Percentiles rank a stretch among this genome's conserved stretches.
Evolutionary conservation across 768 basidiomycete species (phyloP).

Genomic region (Kwoniella europaea): DNA sequence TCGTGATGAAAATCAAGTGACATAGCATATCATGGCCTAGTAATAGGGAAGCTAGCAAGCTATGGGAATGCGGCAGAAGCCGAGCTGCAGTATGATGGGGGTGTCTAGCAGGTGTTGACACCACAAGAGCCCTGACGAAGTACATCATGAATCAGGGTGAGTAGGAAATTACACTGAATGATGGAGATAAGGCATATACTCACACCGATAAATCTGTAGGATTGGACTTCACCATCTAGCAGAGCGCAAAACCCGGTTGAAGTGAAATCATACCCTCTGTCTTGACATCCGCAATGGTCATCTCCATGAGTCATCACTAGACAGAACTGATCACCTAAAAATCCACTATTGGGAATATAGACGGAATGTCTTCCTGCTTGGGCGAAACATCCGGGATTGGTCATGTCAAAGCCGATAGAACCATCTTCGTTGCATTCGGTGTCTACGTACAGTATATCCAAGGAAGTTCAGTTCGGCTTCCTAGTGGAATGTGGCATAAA

Average conservation of each 20-base stretch:
- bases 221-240: conserved; percentile 4
- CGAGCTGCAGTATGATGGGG: background rate
- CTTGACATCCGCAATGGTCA: conserved; percentile 7
- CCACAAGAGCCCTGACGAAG: conserved; percentile 1
- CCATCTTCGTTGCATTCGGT: conserved; percentile 22
- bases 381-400: conserved; percentile 19
- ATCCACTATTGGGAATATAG: conserved; percentile 18
- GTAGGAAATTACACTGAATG: background rate
- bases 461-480: background rate
- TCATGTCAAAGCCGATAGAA: conserved; percentile 23
- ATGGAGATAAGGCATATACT: background rate
- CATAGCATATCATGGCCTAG: too few species aligned
- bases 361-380: conserved; percentile 5
- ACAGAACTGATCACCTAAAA: conserved; percentile 14
- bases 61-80: too few species aligned
- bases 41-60: too few species aligned
- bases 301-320: conserved; percentile 12
- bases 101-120: background rate
- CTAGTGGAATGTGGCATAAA: background rate
- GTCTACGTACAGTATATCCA: conserved; percentile 2
- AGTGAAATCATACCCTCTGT: conserved; percentile 6
- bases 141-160: background rate
- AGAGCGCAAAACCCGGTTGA: conserved; percentile 17
- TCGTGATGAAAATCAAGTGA: too few species aligned
- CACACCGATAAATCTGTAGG: conserved; percentile 20